Conservation (phyloP, 805 yeast species). For the Citeromyces matritensis region DNA sequence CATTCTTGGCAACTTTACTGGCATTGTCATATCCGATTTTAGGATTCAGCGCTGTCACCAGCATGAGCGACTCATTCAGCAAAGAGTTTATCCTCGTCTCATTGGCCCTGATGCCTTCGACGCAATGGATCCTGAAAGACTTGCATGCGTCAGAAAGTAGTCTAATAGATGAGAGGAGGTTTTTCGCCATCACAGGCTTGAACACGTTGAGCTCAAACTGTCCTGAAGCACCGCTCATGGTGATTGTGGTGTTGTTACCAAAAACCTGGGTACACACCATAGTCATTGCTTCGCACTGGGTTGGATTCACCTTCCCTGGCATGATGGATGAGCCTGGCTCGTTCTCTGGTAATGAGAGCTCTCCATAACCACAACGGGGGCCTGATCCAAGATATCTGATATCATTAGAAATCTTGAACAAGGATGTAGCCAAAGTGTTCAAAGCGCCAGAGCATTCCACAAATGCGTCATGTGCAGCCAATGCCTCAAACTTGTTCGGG, state of each 20-base stretch:
- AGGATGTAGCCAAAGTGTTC: conserved; percentile 85
- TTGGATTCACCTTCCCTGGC: conserved; percentile 99
- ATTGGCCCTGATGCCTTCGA: conserved; percentile 88
- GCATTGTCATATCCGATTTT: conserved; percentile 97
- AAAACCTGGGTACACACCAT: conserved; percentile 97
- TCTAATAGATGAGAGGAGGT: conserved; percentile 78
- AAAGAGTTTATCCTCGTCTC: conserved; percentile 73
- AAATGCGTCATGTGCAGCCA: conserved; percentile 97
- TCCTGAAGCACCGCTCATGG: conserved; percentile 97
- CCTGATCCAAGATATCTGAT: conserved; percentile 97
- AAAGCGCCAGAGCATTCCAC: conserved; percentile 97
- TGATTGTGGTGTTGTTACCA: conserved; percentile 91
- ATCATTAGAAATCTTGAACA: conserved; percentile 95
- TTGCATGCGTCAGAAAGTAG: conserved; percentile 77
- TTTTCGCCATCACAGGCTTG: conserved; percentile 91
- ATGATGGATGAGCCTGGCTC: conserved; percentile 98
- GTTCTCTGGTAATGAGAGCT: conserved; percentile 87
- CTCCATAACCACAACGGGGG: conserved; percentile 99
- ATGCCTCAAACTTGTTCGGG: conserved; percentile 97
- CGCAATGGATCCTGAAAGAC: conserved; percentile 91
- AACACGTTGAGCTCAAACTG: conserved; percentile 97
- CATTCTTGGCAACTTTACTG: conserved; percentile 95
- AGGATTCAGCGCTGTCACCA: conserved; percentile 97
- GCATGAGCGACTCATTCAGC: conserved; percentile 90
- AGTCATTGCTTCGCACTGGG: conserved; percentile 97